Evolutionary conservation across 352 stramenopile species (phyloP).

Genomic region (Phytopythium sindhum): DNA sequence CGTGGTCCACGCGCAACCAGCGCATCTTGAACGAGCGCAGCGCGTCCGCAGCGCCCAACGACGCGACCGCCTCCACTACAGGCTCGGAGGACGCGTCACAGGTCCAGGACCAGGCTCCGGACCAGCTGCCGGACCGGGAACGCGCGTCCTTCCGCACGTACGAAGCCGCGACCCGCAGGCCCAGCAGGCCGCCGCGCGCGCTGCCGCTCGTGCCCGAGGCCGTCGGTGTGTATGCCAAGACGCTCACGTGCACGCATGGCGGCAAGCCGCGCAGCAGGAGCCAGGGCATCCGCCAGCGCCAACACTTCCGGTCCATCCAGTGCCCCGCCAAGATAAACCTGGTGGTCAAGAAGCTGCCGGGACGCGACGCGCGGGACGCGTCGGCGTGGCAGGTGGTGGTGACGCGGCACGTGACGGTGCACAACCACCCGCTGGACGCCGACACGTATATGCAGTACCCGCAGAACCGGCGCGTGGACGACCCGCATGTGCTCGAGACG

Average conservation of each 20-base stretch:
- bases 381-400: slow-evolving; percentile 15
- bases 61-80: not conserved
- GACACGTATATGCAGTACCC: slow-evolving; percentile 14
- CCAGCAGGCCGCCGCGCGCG: not conserved
- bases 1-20: slow-evolving; percentile 14
- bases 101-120: not conserved
- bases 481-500: slow-evolving; percentile 16
- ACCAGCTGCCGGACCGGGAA: not conserved
- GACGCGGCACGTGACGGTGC: slow-evolving; percentile 8
- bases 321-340: slow-evolving; percentile 21
- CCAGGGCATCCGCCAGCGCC: slow-evolving; percentile 12
- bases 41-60: no score
- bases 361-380: slow-evolving; percentile 3
- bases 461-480: slow-evolving; percentile 13
- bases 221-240: slow-evolving; percentile 18
- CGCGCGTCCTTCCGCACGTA: not conserved
- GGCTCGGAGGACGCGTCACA: not conserved
- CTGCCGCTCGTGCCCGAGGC: slow-evolving; percentile 7
- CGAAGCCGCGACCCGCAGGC: not conserved
- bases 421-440: slow-evolving; percentile 15
- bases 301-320: slow-evolving; percentile 13
- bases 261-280: slow-evolving; percentile 13
- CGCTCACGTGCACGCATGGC: slow-evolving; percentile 18
- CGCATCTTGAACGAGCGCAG: slow-evolving; percentile 2
- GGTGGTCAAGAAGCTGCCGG: slow-evolving; percentile 12